A percentile compares a stretch with the other conserved stretches of the same genome.
Conservation (phyloP, 2,329 filamentous ascomycete genomes). For the Alternaria viburni region DNA sequence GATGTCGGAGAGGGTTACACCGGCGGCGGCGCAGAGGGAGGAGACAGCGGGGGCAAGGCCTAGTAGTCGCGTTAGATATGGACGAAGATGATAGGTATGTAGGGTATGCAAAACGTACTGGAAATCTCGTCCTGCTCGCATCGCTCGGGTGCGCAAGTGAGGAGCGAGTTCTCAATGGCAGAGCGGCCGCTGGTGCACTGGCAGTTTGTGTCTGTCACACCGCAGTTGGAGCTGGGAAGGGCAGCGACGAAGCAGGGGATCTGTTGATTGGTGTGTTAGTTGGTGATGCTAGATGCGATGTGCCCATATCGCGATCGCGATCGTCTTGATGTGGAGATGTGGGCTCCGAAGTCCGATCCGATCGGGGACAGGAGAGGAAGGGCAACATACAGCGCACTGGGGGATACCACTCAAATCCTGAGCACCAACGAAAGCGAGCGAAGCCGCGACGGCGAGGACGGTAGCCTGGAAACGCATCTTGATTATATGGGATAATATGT, state of each 20-base stretch:
- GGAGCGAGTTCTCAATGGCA: slow-evolving; percentile 49
- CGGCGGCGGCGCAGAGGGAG: slow-evolving; percentile 37
- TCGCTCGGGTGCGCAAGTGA: slow-evolving; percentile 46
- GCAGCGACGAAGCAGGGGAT: slow-evolving; percentile 57
- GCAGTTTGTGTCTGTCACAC: slow-evolving; percentile 56
- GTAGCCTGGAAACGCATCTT: slow-evolving; percentile 43
- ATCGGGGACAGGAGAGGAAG: background rate
- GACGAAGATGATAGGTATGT: background rate
- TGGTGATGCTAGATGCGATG: background rate
- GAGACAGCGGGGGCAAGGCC: slow-evolving; percentile 31
- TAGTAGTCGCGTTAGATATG: slow-evolving; percentile 1
- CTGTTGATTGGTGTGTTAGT: slow-evolving; percentile 29
- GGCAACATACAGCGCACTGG: slow-evolving; percentile 42
- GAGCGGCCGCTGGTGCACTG: slow-evolving; percentile 56
- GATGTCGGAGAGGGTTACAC: slow-evolving; percentile 31
- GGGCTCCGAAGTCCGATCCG: background rate
- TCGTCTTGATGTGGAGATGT: background rate
- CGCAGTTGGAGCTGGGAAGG: slow-evolving; percentile 57
- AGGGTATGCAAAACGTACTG: slow-evolving; percentile 40
- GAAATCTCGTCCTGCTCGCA: slow-evolving; percentile 49
- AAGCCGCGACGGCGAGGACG: slow-evolving; percentile 32
- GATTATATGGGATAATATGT: background rate
- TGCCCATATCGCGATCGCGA: background rate
- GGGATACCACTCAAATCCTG: slow-evolving; percentile 38
- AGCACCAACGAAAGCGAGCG: slow-evolving; percentile 34